Percentiles rank a stretch among this genome's conserved stretches.
These are phyloP conservation scores for Corylus americana DNA, from an alignment of 306 rosid genomes.

Conservation along the genomic window DNA sequence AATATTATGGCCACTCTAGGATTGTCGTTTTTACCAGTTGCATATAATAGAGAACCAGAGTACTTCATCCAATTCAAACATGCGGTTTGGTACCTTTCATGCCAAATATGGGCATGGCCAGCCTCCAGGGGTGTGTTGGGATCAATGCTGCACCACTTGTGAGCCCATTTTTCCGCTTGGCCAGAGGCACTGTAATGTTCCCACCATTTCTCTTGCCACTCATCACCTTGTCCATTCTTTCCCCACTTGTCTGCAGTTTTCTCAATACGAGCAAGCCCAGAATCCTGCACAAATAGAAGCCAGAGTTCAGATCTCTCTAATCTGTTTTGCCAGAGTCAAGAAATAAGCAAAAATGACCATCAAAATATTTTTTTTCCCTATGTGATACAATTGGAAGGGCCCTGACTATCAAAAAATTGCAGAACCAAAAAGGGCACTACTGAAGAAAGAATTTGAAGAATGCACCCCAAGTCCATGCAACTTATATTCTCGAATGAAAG, in stretches of 20 bases:
- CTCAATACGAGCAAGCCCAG: constrained; percentile 75
- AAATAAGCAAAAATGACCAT: background rate
- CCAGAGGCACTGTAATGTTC: constrained; percentile 78
- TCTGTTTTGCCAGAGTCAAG: background rate
- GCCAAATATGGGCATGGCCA: constrained; percentile 98
- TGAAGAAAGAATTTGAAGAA: background rate
- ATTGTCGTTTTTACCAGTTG: background rate
- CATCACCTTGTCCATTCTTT: constrained; percentile 66
- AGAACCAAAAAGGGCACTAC: background rate
- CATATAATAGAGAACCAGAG: constrained; percentile 9
- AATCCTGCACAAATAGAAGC: constrained; percentile 54
- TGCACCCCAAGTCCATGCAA: background rate
- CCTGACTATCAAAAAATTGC: background rate
- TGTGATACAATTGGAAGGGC: too few species aligned
- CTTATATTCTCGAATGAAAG: background rate
- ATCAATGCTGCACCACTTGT: constrained; percentile 97
- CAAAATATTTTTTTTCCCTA: too few species aligned
- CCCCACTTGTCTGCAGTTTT: constrained; percentile 99
- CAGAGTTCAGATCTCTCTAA: background rate
- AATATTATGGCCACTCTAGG: background rate
- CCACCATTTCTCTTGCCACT: constrained; percentile 98
- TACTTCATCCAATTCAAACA: background rate
- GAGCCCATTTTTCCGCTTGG: constrained; percentile 87
- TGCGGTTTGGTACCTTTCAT: constrained; percentile 68
- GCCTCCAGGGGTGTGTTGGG: constrained; percentile 74